Percentiles rank a stretch among this genome's conserved stretches.
These are phyloP conservation scores for Candida succiphila DNA, from an alignment of 805 yeast genomes.

Conservation along the genomic window DNA sequence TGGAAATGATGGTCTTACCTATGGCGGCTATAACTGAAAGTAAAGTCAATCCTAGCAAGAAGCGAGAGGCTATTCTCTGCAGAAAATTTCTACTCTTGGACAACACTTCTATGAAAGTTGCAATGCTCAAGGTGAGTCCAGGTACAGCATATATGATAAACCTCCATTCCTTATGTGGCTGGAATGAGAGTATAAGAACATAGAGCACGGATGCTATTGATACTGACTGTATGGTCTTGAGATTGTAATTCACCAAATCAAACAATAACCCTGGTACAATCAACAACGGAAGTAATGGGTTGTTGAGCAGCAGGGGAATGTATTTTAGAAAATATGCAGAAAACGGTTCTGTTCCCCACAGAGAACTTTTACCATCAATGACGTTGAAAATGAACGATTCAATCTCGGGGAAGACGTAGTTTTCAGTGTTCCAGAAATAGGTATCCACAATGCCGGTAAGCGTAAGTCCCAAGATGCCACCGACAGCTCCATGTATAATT, in stretches of 20 bases:
- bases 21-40: no score
- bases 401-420: conserved; percentile 54
- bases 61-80: no score
- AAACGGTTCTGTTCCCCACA: conserved; percentile 84
- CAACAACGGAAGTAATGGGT: conserved; percentile 33
- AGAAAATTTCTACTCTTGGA: no score
- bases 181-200: conserved; percentile 59
- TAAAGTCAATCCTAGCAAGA: no score
- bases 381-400: conserved; percentile 68
- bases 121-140: conserved; percentile 50
- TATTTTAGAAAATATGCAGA: conserved; percentile 53
- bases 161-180: conserved; percentile 93
- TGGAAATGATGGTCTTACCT: no score
- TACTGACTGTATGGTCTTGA: conserved; percentile 30
- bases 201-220: conserved; percentile 43
- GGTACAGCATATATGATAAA: conserved; percentile 75
- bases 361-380: conserved; percentile 56
- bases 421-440: conserved; percentile 54
- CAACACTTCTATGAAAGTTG: no score
- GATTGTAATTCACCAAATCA: conserved; percentile 17
- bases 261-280: conserved; percentile 22
- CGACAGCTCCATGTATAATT: conserved; percentile 32
- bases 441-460: conserved; percentile 52
- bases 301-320: conserved; percentile 34
- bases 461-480: conserved; percentile 40